Percentiles rank a stretch among this genome's conserved stretches.
These are phyloP conservation scores for Diospyros kaki DNA, from an alignment of 148 eudicot species.

Conservation along the genomic window DNA sequence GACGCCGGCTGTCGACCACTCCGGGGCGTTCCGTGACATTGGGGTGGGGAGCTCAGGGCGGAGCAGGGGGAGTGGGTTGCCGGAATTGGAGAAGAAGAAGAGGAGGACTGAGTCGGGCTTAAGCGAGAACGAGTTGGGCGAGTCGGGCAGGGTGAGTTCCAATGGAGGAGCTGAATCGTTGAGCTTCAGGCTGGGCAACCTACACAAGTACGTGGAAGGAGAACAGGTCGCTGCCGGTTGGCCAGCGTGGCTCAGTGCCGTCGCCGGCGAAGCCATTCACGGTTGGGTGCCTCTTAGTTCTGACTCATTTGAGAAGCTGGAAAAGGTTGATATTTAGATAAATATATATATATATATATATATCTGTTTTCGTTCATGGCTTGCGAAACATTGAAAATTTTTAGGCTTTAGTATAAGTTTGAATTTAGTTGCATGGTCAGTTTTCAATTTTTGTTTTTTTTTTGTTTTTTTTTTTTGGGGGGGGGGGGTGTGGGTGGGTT, in stretches of 20 bases:
- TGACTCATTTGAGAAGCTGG: neutral
- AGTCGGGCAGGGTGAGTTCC: slow-evolving; percentile 54
- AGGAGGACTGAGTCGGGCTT: slow-evolving; percentile 35
- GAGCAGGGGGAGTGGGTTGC: slow-evolving; percentile 27
- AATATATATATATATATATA: neutral
- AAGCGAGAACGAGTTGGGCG: slow-evolving; percentile 45
- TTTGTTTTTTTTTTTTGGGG: no score
- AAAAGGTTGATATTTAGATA: neutral
- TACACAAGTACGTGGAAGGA: slow-evolving; percentile 66
- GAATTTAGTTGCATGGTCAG: no score
- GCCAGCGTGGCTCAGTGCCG: slow-evolving; percentile 95
- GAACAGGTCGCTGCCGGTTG: slow-evolving; percentile 91
- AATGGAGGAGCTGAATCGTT: slow-evolving; percentile 43
- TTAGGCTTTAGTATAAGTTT: no score
- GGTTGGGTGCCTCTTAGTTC: neutral
- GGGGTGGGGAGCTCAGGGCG: slow-evolving; percentile 41
- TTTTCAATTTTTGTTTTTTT: no score
- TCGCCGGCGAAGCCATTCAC: slow-evolving; percentile 88
- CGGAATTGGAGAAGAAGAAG: slow-evolving; percentile 38
- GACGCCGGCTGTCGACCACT: slow-evolving; percentile 75
- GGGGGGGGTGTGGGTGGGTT: no score
- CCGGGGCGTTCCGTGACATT: slow-evolving; percentile 53
- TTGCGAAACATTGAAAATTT: no score
- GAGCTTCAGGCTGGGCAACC: slow-evolving; percentile 75
- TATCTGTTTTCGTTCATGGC: no score